Conservation (phyloP, 176 grass and related monocot species). For the Oryza nivara region DNA sequence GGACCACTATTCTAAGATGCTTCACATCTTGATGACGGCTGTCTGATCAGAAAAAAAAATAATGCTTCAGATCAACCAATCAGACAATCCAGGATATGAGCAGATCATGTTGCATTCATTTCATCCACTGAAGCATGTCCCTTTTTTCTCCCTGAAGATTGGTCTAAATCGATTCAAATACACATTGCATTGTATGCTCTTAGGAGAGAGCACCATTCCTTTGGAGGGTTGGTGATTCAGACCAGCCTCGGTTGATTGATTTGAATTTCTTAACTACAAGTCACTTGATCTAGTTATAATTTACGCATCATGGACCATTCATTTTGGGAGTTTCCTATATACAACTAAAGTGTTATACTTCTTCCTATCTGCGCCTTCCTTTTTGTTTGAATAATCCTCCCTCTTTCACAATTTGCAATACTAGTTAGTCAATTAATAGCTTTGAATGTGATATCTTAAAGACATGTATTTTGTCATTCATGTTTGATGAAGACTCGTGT, state of each 20-base stretch:
- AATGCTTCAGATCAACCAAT: not conserved
- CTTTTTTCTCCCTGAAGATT: not conserved
- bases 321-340: not conserved
- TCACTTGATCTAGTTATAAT: not conserved
- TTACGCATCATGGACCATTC: not conserved
- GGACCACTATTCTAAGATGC: not conserved
- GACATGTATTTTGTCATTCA: not conserved
- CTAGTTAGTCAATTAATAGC: not conserved
- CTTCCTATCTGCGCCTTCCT: not conserved
- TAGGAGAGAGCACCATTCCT: not conserved
- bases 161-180: constrained; percentile 10
- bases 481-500: not conserved
- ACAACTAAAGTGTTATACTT: not conserved
- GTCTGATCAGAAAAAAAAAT: constrained; percentile 29
- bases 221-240: constrained; percentile 12
- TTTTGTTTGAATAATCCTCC: constrained; percentile 1
- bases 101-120: not conserved
- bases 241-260: not conserved
- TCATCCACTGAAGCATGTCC: not conserved
- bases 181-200: not conserved
- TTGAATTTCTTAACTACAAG: constrained; percentile 7
- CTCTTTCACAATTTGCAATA: not conserved
- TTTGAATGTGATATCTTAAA: constrained; percentile 9
- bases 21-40: not conserved
- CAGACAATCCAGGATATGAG: not conserved